phyloP scores from a whole-genome alignment of 2,329 filamentous ascomycete species.

The Aspergillus uvarum region DNA sequence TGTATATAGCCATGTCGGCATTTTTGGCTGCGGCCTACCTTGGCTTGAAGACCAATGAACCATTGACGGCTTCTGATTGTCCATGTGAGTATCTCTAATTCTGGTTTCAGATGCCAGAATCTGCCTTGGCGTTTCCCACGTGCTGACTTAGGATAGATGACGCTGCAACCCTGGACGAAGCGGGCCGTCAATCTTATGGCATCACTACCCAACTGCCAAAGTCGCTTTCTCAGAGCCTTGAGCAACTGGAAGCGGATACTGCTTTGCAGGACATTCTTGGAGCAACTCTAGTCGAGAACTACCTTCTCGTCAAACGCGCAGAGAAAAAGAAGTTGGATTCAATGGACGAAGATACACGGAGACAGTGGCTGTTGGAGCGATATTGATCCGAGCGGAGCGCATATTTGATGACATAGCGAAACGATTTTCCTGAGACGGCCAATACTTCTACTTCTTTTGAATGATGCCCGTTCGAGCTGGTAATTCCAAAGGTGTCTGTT shows the following conservation, averaged over 20 bases:
- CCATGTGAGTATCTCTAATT: slow-evolving; percentile 23
- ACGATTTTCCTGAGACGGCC: neutral
- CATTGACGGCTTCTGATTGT: slow-evolving; percentile 36
- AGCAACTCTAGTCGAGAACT: slow-evolving; percentile 26
- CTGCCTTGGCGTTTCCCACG: neutral
- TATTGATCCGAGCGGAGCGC: slow-evolving; percentile 29
- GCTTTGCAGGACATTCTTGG: slow-evolving; percentile 33
- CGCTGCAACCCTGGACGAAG: slow-evolving; percentile 31
- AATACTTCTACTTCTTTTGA: too few species aligned
- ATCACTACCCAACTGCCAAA: slow-evolving; percentile 40
- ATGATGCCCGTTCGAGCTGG: too few species aligned
- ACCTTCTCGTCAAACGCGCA: slow-evolving; percentile 34
- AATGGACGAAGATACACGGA: slow-evolving; percentile 34
- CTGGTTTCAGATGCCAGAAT: neutral
- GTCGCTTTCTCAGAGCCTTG: slow-evolving; percentile 36
- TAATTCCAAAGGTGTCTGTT: too few species aligned
- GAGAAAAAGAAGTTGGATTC: slow-evolving; percentile 32
- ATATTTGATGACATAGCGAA: neutral
- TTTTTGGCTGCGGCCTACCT: slow-evolving; percentile 60
- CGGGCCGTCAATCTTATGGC: slow-evolving; percentile 33
- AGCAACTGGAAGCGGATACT: slow-evolving; percentile 30
- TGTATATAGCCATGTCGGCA: slow-evolving; percentile 67
- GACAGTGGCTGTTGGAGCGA: slow-evolving; percentile 40
- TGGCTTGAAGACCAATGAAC: slow-evolving; percentile 47
- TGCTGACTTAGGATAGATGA: slow-evolving; percentile 28